Evolutionary conservation across 768 basidiomycete species (phyloP), one percentile per base, ranked within the genome.

Genomic region (Termitomyces sp.): DNA sequence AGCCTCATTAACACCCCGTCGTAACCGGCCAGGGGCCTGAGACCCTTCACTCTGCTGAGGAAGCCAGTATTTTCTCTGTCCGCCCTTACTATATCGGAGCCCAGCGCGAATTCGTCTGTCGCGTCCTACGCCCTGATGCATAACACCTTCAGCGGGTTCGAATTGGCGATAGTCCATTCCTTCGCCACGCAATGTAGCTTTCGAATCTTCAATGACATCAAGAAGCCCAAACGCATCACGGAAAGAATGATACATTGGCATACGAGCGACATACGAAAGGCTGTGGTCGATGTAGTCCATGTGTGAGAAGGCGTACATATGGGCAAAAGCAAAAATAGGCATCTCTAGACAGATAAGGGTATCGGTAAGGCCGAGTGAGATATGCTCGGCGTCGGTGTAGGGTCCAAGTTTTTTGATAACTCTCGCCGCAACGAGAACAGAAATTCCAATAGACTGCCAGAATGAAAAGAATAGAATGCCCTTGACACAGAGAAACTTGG

Each of bases 401-500:
- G 91, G 89, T 3, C 95, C 95, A 48, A 97, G 82, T 52, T 79
- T 81, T 37, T 77, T 85, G 69, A 98, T 91, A 52, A 78, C 81
- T 9, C 87, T 82, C 0, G 88, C 79, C 2, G 93, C 89, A 49
- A 95, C 96, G n/a, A 98, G 81, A 66, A 91, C 82, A 33, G 94
- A 95, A 52, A 99, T 83, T 48, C 68, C 83, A 52, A 96, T 82
- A 22, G 90, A 86, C 70, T 99, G 97, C 97, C 97, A 99, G 76
- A 99, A 99, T 2, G 92, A 95, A 73, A 97, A 96, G 80, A 98
- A 98, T 22, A 99, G 80, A 64, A 99, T 94, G 47, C 96, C 96
- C 70, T 99, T 99, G 65, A 99, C 95, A 69, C 95, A 99, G 30
- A 98, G 86, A 73, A 99, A 99, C 72, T 99, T 99, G 3, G 97